phyloP scores from a whole-genome alignment of 129 eudicot genomes.

The Centrapalus pauciflorus region DNA sequence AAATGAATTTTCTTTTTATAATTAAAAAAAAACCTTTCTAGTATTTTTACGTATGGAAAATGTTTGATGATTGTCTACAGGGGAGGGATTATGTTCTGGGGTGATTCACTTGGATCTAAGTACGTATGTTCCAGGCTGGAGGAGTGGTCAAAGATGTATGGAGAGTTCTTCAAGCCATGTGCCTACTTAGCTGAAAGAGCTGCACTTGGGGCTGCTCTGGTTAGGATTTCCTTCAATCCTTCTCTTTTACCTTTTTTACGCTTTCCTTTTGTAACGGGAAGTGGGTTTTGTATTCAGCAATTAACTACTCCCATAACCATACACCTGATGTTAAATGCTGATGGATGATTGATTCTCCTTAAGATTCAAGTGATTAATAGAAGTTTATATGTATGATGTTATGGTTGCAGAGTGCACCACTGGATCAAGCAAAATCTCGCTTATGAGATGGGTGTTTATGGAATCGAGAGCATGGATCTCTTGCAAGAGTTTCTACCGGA shows the following conservation, averaged over 20 bases:
- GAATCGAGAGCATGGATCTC: not conserved
- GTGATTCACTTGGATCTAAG: constrained; percentile 75
- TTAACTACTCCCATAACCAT: too few species aligned
- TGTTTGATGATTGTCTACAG: constrained; percentile 22
- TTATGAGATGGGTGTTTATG: constrained; percentile 45
- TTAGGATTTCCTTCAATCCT: constrained; percentile 27
- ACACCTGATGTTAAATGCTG: too few species aligned
- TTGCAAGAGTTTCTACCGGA: too few species aligned
- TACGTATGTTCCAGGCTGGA: constrained; percentile 63
- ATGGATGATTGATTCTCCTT: too few species aligned
- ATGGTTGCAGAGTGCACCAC: constrained; percentile 42
- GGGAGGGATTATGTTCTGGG: constrained; percentile 97
- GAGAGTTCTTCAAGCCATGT: constrained; percentile 87
- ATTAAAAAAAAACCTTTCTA: too few species aligned
- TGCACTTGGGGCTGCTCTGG: constrained; percentile 80
- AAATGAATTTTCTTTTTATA: too few species aligned
- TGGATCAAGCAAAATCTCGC: constrained; percentile 50
- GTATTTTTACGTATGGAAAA: not conserved
- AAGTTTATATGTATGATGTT: not conserved
- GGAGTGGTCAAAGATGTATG: constrained; percentile 68
- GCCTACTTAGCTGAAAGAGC: constrained; percentile 70
- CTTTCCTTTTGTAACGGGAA: too few species aligned
- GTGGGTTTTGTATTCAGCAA: too few species aligned
- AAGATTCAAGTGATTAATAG: not conserved
- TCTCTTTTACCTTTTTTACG: not conserved